Evolutionary conservation across 202 grass and related monocot species (phyloP).

Genomic region (Schoenoplectus tabernaemontani): DNA sequence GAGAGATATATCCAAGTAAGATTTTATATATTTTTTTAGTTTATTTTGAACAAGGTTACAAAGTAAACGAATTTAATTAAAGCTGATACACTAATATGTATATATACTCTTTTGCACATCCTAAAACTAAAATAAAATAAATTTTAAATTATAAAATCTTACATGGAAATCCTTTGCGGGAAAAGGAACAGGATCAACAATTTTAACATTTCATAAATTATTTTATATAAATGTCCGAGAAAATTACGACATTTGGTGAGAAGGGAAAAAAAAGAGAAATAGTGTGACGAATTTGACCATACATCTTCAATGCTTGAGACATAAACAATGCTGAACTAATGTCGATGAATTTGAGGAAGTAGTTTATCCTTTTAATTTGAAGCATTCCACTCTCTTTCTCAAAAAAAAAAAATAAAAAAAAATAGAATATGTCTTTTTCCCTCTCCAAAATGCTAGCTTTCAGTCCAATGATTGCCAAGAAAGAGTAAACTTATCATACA

Average conservation of each 20-base stretch:
- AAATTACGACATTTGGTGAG: too few species aligned
- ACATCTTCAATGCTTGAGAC: background rate
- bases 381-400: too few species aligned
- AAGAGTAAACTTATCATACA: background rate
- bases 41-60: background rate
- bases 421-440: background rate
- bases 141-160: too few species aligned
- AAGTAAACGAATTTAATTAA: background rate
- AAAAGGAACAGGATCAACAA: too few species aligned
- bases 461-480: background rate
- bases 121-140: too few species aligned
- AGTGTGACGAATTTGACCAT: background rate
- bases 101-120: too few species aligned
- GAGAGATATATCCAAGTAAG: background rate
- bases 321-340: background rate
- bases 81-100: background rate
- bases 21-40: background rate
- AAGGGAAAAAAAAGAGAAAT: background rate
- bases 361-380: background rate
- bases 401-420: too few species aligned
- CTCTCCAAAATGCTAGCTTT: background rate
- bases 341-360: slow-evolving; percentile 8
- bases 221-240: too few species aligned
- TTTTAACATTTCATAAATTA: too few species aligned
- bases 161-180: too few species aligned